These are phyloP conservation scores for Ophiocytium majus DNA, from an alignment of 352 stramenopile species.

Conservation along the genomic window DNA sequence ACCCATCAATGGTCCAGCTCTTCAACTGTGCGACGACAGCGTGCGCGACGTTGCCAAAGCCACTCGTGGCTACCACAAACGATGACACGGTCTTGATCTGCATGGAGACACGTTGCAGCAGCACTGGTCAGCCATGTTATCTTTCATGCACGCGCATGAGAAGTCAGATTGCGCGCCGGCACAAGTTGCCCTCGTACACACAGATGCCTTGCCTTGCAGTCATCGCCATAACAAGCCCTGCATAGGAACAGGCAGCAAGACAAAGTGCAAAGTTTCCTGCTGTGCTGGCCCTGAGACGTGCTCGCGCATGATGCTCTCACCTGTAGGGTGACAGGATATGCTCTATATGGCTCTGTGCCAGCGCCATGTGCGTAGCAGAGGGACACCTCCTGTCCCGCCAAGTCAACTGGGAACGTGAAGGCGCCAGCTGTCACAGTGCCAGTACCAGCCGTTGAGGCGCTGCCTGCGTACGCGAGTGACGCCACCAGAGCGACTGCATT, in stretches of 20 bases:
- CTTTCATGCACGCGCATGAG: too few species aligned
- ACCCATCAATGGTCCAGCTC: slow-evolving; percentile 30
- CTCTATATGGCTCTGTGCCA: slow-evolving; percentile 1
- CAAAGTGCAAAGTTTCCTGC: too few species aligned
- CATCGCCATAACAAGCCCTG: too few species aligned
- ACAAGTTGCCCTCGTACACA: too few species aligned
- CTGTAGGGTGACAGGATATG: not conserved
- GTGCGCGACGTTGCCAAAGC: slow-evolving; percentile 26
- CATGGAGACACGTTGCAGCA: too few species aligned
- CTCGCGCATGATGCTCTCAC: not conserved
- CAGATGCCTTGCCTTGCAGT: too few species aligned
- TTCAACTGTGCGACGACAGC: slow-evolving; percentile 43
- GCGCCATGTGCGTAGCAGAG: slow-evolving; percentile 1
- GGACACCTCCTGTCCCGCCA: not conserved
- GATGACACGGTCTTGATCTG: not conserved
- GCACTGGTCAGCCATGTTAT: too few species aligned
- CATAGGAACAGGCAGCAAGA: too few species aligned
- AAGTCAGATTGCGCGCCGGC: too few species aligned
- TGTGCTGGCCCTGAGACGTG: too few species aligned
- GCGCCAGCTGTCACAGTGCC: not conserved
- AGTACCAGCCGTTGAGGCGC: not conserved
- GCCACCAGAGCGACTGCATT: not conserved
- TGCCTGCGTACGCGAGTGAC: not conserved
- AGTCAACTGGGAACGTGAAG: not conserved
- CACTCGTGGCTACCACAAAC: not conserved